Percentiles rank a stretch among this genome's conserved stretches.
Evolutionary conservation across 345 rosid genomes (phyloP).

Genomic region (Lumnitzera racemosa): DNA sequence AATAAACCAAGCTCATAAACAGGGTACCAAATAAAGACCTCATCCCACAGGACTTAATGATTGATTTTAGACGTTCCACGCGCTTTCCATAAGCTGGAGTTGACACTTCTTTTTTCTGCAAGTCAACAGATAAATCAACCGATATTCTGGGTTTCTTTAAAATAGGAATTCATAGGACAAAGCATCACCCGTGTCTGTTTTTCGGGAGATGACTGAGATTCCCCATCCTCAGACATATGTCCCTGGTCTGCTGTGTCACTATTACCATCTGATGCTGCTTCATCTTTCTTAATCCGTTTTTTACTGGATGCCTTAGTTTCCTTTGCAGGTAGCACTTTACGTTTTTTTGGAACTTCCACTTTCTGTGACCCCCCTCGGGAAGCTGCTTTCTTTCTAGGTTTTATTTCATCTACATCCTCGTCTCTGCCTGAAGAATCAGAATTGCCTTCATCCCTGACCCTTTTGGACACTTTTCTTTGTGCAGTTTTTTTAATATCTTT

Average conservation of each 20-base stretch:
- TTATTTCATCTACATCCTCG: conserved; percentile 37
- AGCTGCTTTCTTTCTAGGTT: conserved; percentile 40
- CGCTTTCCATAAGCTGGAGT: conserved; percentile 62
- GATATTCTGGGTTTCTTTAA: conserved; percentile 1
- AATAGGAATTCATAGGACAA: background rate
- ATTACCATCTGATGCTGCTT: conserved; percentile 29
- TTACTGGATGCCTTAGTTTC: conserved; percentile 32
- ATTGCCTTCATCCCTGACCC: conserved; percentile 23
- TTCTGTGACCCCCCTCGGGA: conserved; percentile 29
- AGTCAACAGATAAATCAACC: conserved; percentile 12
- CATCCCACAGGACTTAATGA: conserved; percentile 81
- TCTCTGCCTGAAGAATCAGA: conserved; percentile 39
- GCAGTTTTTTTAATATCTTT: conserved; percentile 30
- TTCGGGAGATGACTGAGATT: conserved; percentile 45
- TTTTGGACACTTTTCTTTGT: conserved; percentile 30
- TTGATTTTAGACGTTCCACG: conserved; percentile 77
- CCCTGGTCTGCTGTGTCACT: conserved; percentile 40
- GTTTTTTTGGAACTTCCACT: conserved; percentile 42
- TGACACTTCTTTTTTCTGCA: conserved; percentile 64
- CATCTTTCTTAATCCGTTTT: conserved; percentile 39
- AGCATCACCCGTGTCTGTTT: conserved; percentile 42
- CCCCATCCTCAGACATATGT: conserved; percentile 37
- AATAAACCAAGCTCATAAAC: conserved; percentile 7
- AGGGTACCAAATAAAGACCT: conserved; percentile 37
- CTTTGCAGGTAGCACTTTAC: conserved; percentile 37